Base-by-base conservation (phyloP, 768 basidiomycete species). In the Tylopilus subfusipes region DNA sequence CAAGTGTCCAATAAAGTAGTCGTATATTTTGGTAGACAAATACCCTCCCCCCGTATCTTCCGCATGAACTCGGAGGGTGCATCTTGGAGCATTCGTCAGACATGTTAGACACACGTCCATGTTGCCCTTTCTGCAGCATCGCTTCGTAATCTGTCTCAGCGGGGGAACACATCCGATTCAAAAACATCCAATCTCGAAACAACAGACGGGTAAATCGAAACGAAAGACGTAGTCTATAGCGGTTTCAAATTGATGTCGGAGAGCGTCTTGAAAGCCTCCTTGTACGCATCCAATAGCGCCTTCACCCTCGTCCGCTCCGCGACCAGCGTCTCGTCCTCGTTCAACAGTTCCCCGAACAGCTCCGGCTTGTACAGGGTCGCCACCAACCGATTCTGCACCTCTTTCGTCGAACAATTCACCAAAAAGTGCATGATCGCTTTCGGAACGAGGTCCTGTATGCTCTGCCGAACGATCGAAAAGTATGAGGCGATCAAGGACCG, bases 341-440 rank as follows among this genome's bases (percentile, higher is more conserved):
- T 89, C 64, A 99, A 72, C 74, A 98, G 73, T 40, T 96, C 93
- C 24, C 82, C 76, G 67, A 98, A 98, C 52, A 98, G 72, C 18
- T 93, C 90, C 0, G 96, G 96, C 73, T 93, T 97, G 78, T 99
- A 99, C 60, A 99, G 72, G 42, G 88, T 78, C 30, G 94, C 83
- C n/a, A 99, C 97, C 30, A 99, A 78, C 21, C 97, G 84, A 69
- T 97, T 97, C 73, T 98, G 97, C 24, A 99, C 93, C 18, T 93
- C 90, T 68, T 98, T 90, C 42, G 93, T 87, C n/a, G 95, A 95
- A 67, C 91, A 82, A 73, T 97, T 98, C 67, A 99, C 96, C 58
- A 98, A 81, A 63, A 94, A 83, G 75, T 98, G 96, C 96, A 98
- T 98, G 75, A 97, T 88, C 21, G 95, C 93, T 73, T 99, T 99